Conservation (phyloP, 2,329 filamentous ascomycete genomes). For the Aureobasidium sp. region DNA sequence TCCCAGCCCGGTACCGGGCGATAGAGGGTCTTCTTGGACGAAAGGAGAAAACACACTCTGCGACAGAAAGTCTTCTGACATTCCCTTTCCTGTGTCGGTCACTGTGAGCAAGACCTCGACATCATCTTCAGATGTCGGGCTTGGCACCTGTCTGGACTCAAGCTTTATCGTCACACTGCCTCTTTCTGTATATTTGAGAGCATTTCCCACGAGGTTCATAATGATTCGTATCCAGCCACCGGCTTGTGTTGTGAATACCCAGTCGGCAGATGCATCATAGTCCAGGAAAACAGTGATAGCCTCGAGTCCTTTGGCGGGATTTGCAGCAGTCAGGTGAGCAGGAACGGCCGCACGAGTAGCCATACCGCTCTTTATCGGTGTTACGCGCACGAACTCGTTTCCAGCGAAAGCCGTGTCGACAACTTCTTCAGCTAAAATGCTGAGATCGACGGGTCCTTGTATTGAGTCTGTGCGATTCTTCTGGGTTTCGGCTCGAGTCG, state of each 20-base stretch:
- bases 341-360: not conserved
- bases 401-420: slow-evolving; percentile 42
- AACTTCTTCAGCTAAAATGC: slow-evolving; percentile 47
- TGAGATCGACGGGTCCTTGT: slow-evolving; percentile 32
- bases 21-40: slow-evolving; percentile 55
- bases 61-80: slow-evolving; percentile 55
- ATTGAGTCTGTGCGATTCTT: not conserved
- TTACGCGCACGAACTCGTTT: slow-evolving; percentile 19
- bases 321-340: not conserved
- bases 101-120: slow-evolving; percentile 31
- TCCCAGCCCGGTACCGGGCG: slow-evolving; percentile 58
- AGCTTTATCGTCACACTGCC: slow-evolving; percentile 21
- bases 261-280: slow-evolving; percentile 29
- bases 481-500: not conserved
- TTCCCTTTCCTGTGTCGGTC: slow-evolving; percentile 59
- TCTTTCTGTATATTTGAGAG: slow-evolving; percentile 20
- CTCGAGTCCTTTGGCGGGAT: not conserved
- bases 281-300: not conserved
- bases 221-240: slow-evolving; percentile 20
- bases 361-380: slow-evolving; percentile 26
- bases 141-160: not conserved
- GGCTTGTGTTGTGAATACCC: slow-evolving; percentile 40
- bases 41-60: slow-evolving; percentile 59
- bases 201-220: slow-evolving; percentile 21
- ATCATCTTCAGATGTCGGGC: not conserved